Conservation (phyloP, 176 grass and related monocot species). For the Ananas comosus region DNA sequence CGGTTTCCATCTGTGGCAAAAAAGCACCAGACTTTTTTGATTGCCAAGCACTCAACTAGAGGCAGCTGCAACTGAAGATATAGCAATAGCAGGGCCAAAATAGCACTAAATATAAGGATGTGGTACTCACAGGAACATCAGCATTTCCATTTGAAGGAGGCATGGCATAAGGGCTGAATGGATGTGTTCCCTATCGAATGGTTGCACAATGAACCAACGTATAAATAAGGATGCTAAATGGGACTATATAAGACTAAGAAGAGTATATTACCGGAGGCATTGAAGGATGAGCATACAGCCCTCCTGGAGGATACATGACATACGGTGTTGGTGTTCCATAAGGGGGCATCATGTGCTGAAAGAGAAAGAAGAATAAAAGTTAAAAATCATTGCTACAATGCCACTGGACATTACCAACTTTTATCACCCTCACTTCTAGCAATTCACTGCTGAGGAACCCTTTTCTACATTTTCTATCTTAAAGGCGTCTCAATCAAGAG, state of each 20-base stretch:
- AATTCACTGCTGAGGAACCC: background rate
- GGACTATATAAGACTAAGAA: no score
- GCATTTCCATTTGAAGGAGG: conserved; percentile 28
- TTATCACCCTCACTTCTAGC: background rate
- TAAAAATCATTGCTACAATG: conserved; percentile 1
- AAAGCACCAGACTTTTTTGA: no score
- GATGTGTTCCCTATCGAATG: conserved; percentile 30
- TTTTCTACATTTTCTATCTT: background rate
- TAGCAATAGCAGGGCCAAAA: background rate
- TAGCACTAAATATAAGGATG: conserved; percentile 3
- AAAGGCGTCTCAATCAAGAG: background rate
- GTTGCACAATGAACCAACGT: conserved; percentile 6
- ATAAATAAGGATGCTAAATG: background rate
- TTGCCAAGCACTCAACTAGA: no score
- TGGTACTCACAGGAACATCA: conserved; percentile 30
- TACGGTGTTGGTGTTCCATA: conserved; percentile 39
- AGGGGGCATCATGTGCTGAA: conserved; percentile 37
- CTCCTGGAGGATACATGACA: conserved; percentile 48
- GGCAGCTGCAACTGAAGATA: no score
- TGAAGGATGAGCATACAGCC: conserved; percentile 41
- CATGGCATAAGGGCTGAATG: conserved; percentile 30
- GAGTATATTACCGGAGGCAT: conserved; percentile 35
- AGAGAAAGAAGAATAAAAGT: conserved; percentile 21
- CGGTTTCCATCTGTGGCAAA: no score
- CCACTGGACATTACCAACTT: background rate